phyloP scores from a whole-genome alignment of 2,329 filamentous ascomycete species.

The Zasmidium angulare region DNA sequence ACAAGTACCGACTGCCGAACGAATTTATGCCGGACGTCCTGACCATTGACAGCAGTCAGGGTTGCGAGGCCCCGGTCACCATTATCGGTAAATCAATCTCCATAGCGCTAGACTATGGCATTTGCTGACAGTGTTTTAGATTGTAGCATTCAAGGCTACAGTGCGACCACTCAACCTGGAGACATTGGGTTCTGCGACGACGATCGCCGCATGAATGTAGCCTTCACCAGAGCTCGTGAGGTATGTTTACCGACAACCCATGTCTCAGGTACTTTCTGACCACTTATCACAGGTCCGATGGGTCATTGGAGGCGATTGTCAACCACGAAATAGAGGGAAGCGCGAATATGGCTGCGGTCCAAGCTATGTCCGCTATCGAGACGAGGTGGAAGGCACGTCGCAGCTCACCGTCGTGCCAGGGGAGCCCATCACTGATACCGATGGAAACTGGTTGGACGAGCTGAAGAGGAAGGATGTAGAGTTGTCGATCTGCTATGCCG shows the following conservation, averaged over 20 bases:
- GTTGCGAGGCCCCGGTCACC: conserved; percentile 7
- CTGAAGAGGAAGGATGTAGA: not conserved
- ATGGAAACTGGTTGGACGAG: not conserved
- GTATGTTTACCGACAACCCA: no score
- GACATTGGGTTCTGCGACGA: conserved; percentile 10
- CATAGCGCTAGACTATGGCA: no score
- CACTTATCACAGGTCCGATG: no score
- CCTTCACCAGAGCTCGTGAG: conserved; percentile 4
- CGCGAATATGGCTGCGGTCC: no score
- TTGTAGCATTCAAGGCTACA: conserved; percentile 6
- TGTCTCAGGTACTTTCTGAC: no score
- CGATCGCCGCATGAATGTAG: conserved; percentile 9
- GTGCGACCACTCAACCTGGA: not conserved
- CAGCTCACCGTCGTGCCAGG: not conserved
- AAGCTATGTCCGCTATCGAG: not conserved
- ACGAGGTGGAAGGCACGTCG: not conserved
- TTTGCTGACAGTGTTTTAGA: no score
- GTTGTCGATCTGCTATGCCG: not conserved
- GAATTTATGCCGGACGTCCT: conserved; percentile 6
- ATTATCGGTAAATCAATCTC: no score
- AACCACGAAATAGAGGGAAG: no score
- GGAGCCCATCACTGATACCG: not conserved
- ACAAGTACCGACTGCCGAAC: conserved; percentile 1
- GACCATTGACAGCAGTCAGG: conserved; percentile 12
- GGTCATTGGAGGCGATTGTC: conserved; percentile 6